Base-by-base conservation (phyloP, 768 basidiomycete species). In the Podaxis pistillaris region DNA sequence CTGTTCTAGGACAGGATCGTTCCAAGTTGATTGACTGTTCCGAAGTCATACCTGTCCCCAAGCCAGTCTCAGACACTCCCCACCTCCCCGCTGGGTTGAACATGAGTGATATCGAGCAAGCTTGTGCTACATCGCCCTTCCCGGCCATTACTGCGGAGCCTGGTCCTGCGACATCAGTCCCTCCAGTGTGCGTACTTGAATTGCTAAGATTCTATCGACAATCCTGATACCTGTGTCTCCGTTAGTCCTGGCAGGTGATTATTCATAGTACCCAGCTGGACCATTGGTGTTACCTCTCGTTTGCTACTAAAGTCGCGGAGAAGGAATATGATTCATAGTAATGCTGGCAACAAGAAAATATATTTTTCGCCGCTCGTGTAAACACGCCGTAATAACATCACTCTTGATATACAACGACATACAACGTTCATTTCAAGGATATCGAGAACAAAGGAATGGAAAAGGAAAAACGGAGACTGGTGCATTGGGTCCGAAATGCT, bases 21-120 rank as follows among this genome's bases (percentile, higher is more conserved):
- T 67, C 62, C 58, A 65, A 69, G 4, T 60, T 82, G 62, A 71
- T 77, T 38, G 80, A 81, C 69, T 82, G 80, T 67, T 78, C 76
- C 3, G 79, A 81, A 47, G 76, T 81, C 58, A 79, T 81, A 37
- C 79, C 80, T 7, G 60, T 60, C 1, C 74, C 78, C 8, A 65
- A 66, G 40, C 58, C 70, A n/a, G 66, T 73, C 50, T 68, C 66
- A 24, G 67, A 63, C 40, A 66, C 64, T 9, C 65, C 76, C 12
- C 71, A 71, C 50, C 69, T 79, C 59, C 77, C 75, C 33, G 73
- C 75, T 44, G 76, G 74, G 1, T 49, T 67, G 50, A 67, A 63
- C 28, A 65, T 67, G 62, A 57, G 57, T 9, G 69, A 74, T 60
- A 69, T 76, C 51, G 72, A 76, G 58, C 73, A 72, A 55, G 73